A percentile compares a stretch with the other conserved stretches of the same genome.
phyloP scores from a whole-genome alignment of 805 yeast species.

The Candida tibetensis region DNA sequence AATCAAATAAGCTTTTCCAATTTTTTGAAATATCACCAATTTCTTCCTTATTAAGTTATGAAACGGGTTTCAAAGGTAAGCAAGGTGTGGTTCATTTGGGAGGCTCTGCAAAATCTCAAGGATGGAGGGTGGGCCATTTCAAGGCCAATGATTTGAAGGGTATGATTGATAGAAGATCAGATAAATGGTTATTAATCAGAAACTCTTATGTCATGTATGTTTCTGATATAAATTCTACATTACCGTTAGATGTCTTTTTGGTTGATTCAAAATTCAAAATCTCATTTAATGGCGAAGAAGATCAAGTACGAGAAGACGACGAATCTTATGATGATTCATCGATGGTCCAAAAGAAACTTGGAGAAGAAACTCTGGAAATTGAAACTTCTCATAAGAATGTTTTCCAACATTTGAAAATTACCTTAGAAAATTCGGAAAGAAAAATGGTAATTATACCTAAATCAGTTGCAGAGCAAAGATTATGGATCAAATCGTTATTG shows the following conservation, averaged over 20 bases:
- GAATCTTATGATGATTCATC: slow-evolving; percentile 47
- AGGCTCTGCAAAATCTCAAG: slow-evolving; percentile 82
- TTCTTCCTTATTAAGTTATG: slow-evolving; percentile 78
- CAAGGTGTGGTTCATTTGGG: slow-evolving; percentile 83
- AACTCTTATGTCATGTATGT: slow-evolving; percentile 84
- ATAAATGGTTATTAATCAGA: slow-evolving; percentile 88
- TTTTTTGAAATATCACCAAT: slow-evolving; percentile 90
- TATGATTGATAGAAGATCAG: slow-evolving; percentile 87
- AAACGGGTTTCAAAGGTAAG: slow-evolving; percentile 77
- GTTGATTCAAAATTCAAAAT: slow-evolving; percentile 77
- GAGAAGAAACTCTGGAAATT: slow-evolving; percentile 21
- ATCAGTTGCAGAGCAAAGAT: slow-evolving; percentile 58
- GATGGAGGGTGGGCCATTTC: slow-evolving; percentile 94
- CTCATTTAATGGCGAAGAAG: slow-evolving; percentile 42
- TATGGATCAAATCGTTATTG: slow-evolving; percentile 75
- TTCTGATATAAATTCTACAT: slow-evolving; percentile 79
- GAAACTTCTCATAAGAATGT: slow-evolving; percentile 38
- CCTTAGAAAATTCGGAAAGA: slow-evolving; percentile 72
- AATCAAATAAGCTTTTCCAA: slow-evolving; percentile 76
- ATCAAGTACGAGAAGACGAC: slow-evolving; percentile 29
- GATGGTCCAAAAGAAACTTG: slow-evolving; percentile 22
- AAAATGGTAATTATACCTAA: slow-evolving; percentile 69
- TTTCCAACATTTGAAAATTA: slow-evolving; percentile 50
- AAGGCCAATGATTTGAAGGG: slow-evolving; percentile 73
- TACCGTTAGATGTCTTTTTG: slow-evolving; percentile 86